Evolutionary conservation across 1,284 basidiomycete species (phyloP).

Genomic region (Butyriboletus appendiculatus): DNA sequence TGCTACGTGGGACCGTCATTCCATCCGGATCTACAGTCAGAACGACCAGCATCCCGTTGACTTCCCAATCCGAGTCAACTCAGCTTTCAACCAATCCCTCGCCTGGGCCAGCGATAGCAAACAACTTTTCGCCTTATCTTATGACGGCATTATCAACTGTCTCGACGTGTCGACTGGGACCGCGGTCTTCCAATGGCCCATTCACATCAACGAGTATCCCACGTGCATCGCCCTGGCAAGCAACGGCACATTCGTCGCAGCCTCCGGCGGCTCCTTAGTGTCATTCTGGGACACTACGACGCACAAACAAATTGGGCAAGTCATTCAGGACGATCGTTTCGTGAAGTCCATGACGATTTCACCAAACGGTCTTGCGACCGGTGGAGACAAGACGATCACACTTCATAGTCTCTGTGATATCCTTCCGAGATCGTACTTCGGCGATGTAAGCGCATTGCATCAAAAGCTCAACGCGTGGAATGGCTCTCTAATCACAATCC

Average conservation of each 20-base stretch:
- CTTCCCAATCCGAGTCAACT: not conserved
- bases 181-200: not conserved
- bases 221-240: not conserved
- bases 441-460: not conserved
- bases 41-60: not conserved
- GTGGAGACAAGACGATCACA: not conserved
- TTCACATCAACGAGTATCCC: not conserved
- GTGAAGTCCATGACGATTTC: not conserved
- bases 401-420: not conserved
- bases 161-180: not conserved
- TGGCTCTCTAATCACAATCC: not conserved
- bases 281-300: constrained; percentile 5
- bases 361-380: not conserved
- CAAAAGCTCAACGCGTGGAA: too few relatives aligned
- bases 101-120: not conserved
- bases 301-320: not conserved
- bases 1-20: not conserved
- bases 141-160: not conserved
- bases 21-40: not conserved
- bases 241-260: not conserved
- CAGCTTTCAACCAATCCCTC: not conserved
- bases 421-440: not conserved
- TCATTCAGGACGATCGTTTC: not conserved
- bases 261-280: not conserved
- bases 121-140: not conserved